Evolutionary conservation across 805 yeast species (phyloP).

Genomic region (Lipomyces yamadae): DNA sequence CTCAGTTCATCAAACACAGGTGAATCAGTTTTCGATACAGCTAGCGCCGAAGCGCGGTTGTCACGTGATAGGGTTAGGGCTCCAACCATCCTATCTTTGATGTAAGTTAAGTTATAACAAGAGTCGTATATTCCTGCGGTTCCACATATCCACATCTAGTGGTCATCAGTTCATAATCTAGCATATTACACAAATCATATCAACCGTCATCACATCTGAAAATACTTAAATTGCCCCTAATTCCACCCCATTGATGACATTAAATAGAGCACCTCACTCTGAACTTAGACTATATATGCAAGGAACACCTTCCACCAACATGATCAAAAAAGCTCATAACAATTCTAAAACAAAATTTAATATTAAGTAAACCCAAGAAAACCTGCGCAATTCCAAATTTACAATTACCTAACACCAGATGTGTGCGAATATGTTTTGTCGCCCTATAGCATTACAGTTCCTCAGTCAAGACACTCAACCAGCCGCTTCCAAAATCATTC

Average conservation of each 20-base stretch:
- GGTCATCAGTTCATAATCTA: too few species aligned
- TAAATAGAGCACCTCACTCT: background rate
- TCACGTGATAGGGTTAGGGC: too few species aligned
- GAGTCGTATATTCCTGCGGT: too few species aligned
- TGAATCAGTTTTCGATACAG: too few species aligned
- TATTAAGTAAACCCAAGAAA: background rate
- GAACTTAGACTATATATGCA: background rate
- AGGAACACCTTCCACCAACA: background rate
- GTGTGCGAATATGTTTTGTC: background rate
- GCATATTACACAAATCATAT: too few species aligned
- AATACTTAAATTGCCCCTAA: too few species aligned
- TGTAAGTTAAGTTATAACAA: too few species aligned
- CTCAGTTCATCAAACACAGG: too few species aligned
- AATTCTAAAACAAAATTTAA: background rate
- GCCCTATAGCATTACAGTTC: slow-evolving; percentile 25
- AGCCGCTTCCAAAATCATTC: slow-evolving; percentile 39
- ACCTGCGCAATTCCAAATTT: background rate
- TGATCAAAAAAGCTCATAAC: background rate
- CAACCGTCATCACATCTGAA: too few species aligned
- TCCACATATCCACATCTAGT: too few species aligned
- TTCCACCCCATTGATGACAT: background rate
- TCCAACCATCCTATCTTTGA: too few species aligned
- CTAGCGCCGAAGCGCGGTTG: too few species aligned
- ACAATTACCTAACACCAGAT: background rate
- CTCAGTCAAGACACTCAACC: slow-evolving; percentile 45